Conservation (phyloP, 169 alveolate genomes). For the Cryptosporidium sp. region DNA sequence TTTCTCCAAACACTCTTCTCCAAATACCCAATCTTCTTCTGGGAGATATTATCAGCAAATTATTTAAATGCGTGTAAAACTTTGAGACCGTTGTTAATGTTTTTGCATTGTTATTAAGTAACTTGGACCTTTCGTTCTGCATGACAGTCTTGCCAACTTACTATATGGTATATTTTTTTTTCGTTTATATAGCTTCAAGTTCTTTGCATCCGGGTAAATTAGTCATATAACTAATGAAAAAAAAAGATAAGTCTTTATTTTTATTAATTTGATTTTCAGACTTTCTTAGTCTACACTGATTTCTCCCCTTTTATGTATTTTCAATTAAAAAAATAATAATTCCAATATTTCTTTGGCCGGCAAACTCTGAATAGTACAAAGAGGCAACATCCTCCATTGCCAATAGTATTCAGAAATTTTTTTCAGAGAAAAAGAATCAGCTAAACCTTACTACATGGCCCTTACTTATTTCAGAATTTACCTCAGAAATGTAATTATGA, state of each 20-base stretch:
- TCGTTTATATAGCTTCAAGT: background rate
- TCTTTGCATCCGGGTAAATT: background rate
- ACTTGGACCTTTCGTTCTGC: background rate
- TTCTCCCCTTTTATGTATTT: background rate
- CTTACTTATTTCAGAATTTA: background rate
- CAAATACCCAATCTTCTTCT: conserved; percentile 69
- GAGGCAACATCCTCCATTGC: background rate
- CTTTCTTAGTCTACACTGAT: background rate
- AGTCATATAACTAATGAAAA: background rate
- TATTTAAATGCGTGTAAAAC: conserved; percentile 32
- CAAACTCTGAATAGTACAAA: background rate
- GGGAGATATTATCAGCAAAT: conserved; percentile 20
- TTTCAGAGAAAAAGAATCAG: background rate
- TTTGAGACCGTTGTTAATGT: conserved; percentile 2
- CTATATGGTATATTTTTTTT: background rate
- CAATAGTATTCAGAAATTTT: background rate
- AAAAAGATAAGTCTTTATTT: background rate
- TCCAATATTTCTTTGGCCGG: conserved; percentile 17
- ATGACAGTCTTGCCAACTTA: background rate
- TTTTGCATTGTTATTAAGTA: background rate
- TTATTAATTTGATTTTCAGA: background rate
- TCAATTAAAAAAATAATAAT: background rate
- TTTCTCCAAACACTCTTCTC: conserved; percentile 40
- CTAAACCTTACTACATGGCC: background rate
- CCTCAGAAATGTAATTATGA: background rate